Base-by-base conservation (phyloP, 1,284 basidiomycete species). In the Cryptococcus sp. region DNA sequence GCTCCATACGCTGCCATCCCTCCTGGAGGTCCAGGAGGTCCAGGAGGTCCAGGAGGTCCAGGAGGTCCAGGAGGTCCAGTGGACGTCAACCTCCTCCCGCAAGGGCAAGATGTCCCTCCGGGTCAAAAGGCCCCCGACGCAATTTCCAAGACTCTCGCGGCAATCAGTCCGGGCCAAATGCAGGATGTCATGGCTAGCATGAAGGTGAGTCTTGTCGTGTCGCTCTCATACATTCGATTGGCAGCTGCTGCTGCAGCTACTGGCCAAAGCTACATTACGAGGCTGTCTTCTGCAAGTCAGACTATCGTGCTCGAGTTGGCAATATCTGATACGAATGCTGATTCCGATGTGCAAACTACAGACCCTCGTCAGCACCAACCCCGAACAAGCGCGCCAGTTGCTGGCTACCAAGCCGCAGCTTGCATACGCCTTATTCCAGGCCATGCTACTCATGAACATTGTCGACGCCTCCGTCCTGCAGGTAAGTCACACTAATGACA, bases 181-280 rank as follows among this genome's bases (percentile, higher is more conserved):
- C 87, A 95, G 77, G 95, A 99, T 78, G 90, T 98, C n/a, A 82
- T 99, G 68, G 89, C 89, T 30, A 92, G 97, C 78, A 96, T 97
- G 90, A 98, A 98, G 87, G 93, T 93, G 73, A 69, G 83, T 76
- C 55, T 5, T 11, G 38, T 45, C 30, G 56, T n/a, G n/a, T 23
- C 11, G 1, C n/a, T 13, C 48, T 15, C 35, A 2, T n/a, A 10
- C 1, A n/a, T 25, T 17, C 35, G 22, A 20, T 25, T 6, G 20
- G 35, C 3, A 39, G 17, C 25, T 35, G 27, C 20, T 47, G 46
- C 46, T 17, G 46, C n/a, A 20, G 15, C n/a, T 19, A 6, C 25
- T 25, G 6, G 25, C 25, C 6, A 6, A 25, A 25, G 25, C 25
- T 25, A 25, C 25, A 25, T 6, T 25, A 6, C 25, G 25, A 3